These are phyloP conservation scores for Thraustochytrium sp. DNA, from an alignment of 352 stramenopile genomes.

Conservation along the genomic window DNA sequence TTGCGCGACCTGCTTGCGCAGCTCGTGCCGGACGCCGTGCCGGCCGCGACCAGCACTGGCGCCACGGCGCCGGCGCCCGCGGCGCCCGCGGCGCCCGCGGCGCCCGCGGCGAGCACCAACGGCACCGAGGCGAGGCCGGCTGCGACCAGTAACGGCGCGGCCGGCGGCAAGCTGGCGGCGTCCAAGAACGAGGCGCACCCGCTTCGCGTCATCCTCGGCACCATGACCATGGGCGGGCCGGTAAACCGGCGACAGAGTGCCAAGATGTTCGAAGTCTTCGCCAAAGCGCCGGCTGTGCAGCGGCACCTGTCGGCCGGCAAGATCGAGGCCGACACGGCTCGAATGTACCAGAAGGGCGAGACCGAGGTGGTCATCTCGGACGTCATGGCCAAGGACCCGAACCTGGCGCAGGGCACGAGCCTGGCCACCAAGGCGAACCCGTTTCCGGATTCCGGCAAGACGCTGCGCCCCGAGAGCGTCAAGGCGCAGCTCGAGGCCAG, in stretches of 20 bases:
- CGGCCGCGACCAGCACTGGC: background rate
- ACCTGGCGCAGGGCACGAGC: background rate
- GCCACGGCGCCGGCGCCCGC: too few relatives aligned
- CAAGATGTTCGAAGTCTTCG: slow-evolving; percentile 48
- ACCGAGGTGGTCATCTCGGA: slow-evolving; percentile 49
- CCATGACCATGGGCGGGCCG: slow-evolving; percentile 52
- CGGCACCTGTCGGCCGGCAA: slow-evolving; percentile 35
- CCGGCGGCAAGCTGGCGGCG: background rate
- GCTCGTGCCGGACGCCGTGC: background rate
- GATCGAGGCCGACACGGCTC: slow-evolving; percentile 52
- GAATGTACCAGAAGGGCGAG: slow-evolving; percentile 53
- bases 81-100: too few relatives aligned
- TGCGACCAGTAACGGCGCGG: background rate
- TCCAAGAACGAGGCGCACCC: background rate
- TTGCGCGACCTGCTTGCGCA: background rate
- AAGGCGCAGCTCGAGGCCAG: slow-evolving; percentile 58
- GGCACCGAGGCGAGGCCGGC: too few relatives aligned
- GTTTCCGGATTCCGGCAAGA: slow-evolving; percentile 51
- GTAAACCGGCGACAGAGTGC: slow-evolving; percentile 12
- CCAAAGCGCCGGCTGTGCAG: slow-evolving; percentile 6
- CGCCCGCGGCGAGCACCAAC: background rate
- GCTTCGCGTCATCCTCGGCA: slow-evolving; percentile 52
- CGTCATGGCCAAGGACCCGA: slow-evolving; percentile 5
- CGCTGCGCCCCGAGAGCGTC: slow-evolving; percentile 57
- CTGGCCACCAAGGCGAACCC: slow-evolving; percentile 64